Evolutionary conservation across 2,329 filamentous ascomycete species (phyloP).

Genomic region (Xylaria sp.): DNA sequence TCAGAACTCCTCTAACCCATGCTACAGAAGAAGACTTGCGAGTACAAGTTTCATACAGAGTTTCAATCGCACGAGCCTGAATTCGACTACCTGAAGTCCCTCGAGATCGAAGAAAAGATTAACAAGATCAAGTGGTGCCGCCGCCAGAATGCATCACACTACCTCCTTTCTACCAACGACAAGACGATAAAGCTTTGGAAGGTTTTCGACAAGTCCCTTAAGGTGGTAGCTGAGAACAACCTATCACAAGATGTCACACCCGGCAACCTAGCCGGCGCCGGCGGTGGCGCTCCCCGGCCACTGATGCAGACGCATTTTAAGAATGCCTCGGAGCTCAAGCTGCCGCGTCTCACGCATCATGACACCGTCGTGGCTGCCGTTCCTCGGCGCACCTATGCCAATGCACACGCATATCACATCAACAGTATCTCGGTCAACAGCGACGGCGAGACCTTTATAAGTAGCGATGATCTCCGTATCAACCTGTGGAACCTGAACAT

Average conservation of each 20-base stretch:
- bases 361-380: conserved; percentile 97
- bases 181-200: conserved; percentile 99
- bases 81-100: conserved; percentile 97
- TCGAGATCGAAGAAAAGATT: conserved; percentile 99
- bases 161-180: conserved; percentile 96
- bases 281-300: conserved; percentile 70
- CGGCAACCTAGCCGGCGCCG: conserved; percentile 58
- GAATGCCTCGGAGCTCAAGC: conserved; percentile 76
- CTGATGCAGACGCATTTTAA: conserved; percentile 71
- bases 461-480: conserved; percentile 94
- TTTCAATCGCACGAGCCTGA: conserved; percentile 99
- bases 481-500: conserved; percentile 99
- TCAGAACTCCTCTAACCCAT: conserved; percentile 13
- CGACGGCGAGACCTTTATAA: conserved; percentile 98
- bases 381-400: conserved; percentile 91
- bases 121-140: conserved; percentile 99
- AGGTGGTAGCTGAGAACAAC: conserved; percentile 98
- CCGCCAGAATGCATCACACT: conserved; percentile 96
- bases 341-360: conserved; percentile 93
- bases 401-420: conserved; percentile 98
- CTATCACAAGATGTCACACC: conserved; percentile 91
- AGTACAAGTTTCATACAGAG: conserved; percentile 99
- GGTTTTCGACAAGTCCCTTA: conserved; percentile 98
- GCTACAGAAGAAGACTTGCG: conserved; percentile 94
- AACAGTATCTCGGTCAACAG: conserved; percentile 99